A percentile compares a stretch with the other conserved stretches of the same genome.
Conservation (phyloP, 2,329 filamentous ascomycete genomes). For the Aspergillus viridinutans region DNA sequence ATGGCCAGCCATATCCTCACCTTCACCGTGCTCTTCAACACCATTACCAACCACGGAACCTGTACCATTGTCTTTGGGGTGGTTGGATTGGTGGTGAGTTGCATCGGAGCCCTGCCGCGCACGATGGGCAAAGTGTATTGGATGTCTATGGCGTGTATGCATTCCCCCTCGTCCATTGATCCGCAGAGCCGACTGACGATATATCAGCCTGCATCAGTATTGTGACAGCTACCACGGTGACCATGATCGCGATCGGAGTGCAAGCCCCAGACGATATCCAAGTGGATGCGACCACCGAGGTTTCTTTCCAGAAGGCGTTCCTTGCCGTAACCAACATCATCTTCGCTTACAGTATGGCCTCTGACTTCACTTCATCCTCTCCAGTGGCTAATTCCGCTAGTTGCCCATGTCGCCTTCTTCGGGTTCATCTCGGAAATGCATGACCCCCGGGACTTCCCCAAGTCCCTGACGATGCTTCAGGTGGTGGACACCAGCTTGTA, state of each 20-base stretch:
- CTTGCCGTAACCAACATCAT: slow-evolving; percentile 63
- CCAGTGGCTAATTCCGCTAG: slow-evolving; percentile 7
- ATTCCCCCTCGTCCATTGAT: not conserved
- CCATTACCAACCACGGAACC: slow-evolving; percentile 56
- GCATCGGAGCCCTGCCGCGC: slow-evolving; percentile 56
- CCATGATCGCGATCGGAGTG: slow-evolving; percentile 62
- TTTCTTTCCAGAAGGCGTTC: slow-evolving; percentile 53
- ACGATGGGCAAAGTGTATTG: slow-evolving; percentile 60
- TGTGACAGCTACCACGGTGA: slow-evolving; percentile 58
- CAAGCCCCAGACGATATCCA: slow-evolving; percentile 37
- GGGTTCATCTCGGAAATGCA: slow-evolving; percentile 62
- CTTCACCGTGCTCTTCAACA: slow-evolving; percentile 64
- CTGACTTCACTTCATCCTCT: not conserved
- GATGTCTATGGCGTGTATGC: slow-evolving; percentile 55
- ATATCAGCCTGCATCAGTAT: slow-evolving; percentile 58
- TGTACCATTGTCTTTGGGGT: slow-evolving; percentile 62
- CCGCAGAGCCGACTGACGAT: not conserved
- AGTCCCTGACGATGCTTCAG: slow-evolving; percentile 61
- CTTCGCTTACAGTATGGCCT: slow-evolving; percentile 56
- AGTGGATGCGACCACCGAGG: slow-evolving; percentile 33
- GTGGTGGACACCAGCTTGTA: slow-evolving; percentile 59
- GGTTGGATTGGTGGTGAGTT: slow-evolving; percentile 56
- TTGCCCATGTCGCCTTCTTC: slow-evolving; percentile 63
- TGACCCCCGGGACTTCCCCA: slow-evolving; percentile 56
- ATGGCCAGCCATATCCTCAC: slow-evolving; percentile 68